Evolutionary conservation across 768 basidiomycete species (phyloP), one percentile per base, ranked within the genome.

Genomic region (Mycena alexandri): DNA sequence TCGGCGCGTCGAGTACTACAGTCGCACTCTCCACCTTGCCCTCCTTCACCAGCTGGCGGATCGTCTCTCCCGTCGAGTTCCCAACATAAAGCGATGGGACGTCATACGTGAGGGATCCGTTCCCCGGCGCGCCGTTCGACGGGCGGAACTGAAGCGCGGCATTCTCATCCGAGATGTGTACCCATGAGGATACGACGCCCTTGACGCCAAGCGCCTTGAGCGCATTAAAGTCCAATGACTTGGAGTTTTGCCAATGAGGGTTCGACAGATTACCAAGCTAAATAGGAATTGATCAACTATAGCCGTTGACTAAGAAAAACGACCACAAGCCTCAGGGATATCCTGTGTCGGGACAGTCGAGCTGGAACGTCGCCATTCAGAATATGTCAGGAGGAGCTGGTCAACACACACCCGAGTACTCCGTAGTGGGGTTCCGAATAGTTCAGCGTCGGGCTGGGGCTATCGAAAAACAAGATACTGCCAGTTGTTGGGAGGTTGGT

Each of bases 231-330:
- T 77, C 63, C 24, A 78, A 67, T 17, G 70, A 73, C 61, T 78
- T 78, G 21, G 73, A 71, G 6, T 73, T 74, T 54, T 79, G 76
- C 76, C 76, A 77, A 58, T 79, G 76, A 4, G 76, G 76, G 57
- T 77, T 75, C 14, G 73, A 74, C 11, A 78, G 67, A 57, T 78
- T 78, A n/a, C 77, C 77, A 42, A 75, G 58, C 75, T 75, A 12
- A 5, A 9, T 13, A 7, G 21, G 13, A 50, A 52, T 38, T 38
- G 38, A 11, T 48, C 21, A 50, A 52, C 21, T 10, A 22, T 8
- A 5, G 38, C 43, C 14, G 11, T 1, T 29, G 6, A 8, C 21
- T 22, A 19, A 44, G 21, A 3, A 48, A 52, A 55, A 19, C 57
- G 29, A 38, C 43, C 10, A 54, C 71, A 17, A 50, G 75, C 72